Evolutionary conservation across 164 flowering plant genomes (phyloP).

Genomic region (Echeveria elegans): DNA sequence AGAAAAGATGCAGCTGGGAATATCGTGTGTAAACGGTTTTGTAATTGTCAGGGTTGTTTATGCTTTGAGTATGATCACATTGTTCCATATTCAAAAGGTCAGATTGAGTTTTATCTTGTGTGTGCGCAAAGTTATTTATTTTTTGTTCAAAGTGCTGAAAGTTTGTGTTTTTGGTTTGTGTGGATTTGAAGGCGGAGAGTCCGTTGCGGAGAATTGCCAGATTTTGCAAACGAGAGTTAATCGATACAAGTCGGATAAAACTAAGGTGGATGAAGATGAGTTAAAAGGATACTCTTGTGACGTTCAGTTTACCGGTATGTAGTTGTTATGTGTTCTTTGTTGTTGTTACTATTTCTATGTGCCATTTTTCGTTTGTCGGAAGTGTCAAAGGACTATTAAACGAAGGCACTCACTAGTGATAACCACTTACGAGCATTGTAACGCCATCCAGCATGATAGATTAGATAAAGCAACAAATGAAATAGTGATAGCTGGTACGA

Average conservation of each 20-base stretch:
- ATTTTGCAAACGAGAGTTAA: conserved; percentile 95
- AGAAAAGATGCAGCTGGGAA: conserved; percentile 93
- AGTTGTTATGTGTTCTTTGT: conserved; percentile 2
- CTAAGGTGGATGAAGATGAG: conserved; percentile 32
- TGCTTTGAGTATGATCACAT: conserved; percentile 98
- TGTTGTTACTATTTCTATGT: background rate
- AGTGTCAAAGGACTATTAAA: background rate
- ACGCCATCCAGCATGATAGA: background rate
- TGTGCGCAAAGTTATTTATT: too few species aligned
- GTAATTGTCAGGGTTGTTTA: conserved; percentile 86
- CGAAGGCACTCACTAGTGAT: background rate
- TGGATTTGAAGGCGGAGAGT: conserved; percentile 65
- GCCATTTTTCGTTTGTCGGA: too few species aligned
- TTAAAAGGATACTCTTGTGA: conserved; percentile 82
- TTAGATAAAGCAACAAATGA: background rate
- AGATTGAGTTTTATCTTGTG: background rate
- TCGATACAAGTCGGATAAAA: conserved; percentile 67
- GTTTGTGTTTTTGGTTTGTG: background rate
- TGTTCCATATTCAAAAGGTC: conserved; percentile 94
- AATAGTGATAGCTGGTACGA: background rate
- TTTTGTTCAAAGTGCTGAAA: too few species aligned
- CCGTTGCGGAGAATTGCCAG: conserved; percentile 73
- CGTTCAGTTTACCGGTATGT: conserved; percentile 69
- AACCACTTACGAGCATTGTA: background rate
- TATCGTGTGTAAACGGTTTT: conserved; percentile 90